Base-by-base conservation (phyloP, 2,329 filamentous ascomycete species). In the Chrysoporthe deuterocubensis region DNA sequence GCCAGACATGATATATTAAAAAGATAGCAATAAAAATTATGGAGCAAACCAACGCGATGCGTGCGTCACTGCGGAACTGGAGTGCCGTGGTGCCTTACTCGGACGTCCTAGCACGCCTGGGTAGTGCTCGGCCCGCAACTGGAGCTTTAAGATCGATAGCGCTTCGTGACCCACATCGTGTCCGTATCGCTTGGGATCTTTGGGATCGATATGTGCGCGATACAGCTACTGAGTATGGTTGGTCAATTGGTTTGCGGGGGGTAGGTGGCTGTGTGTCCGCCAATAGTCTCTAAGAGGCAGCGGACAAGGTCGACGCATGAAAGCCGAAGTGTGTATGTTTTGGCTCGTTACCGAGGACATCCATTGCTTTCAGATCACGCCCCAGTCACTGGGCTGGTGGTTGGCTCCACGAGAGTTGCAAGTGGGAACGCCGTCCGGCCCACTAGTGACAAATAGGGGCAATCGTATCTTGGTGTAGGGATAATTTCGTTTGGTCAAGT, bases 401-500 rank as follows among this genome's bases (percentile, higher is more conserved):
- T 57, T 34, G 34, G 54, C 32, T 32, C 54, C 34, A 40, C 21
- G 54, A 57, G 34, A 32, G 4, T 1, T n/a, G 34, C 32, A 57
- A n/a, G 54, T 57, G 54, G 54, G 54, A 57, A 57, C 54, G 16
- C 54, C 18, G 8, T 9, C 18, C 54, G 54, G 18, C 18, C 54
- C 54, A 57, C 54, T 16, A 57, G 32, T 57, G 7, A 57, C 32
- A 57, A 57, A 57, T 54, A 57, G 54, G 54, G 54, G 54, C 14
- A 57, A 6, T 14, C 40, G 21, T 44, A 60, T 44, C 57, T 21
- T 42, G 57, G 57, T 60, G 57, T 60, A 60, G 57, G 37, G 40
- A 43, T 44, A 60, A 60, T 60, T 44, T 60, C 57, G 37, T 60
- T 60, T 60, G 8, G 54, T 21, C 34, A 40, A 18, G 40, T n/a